phyloP scores from a whole-genome alignment of 2,329 filamentous ascomycete genomes.

The Cladosporium austrohemisphaericum region DNA sequence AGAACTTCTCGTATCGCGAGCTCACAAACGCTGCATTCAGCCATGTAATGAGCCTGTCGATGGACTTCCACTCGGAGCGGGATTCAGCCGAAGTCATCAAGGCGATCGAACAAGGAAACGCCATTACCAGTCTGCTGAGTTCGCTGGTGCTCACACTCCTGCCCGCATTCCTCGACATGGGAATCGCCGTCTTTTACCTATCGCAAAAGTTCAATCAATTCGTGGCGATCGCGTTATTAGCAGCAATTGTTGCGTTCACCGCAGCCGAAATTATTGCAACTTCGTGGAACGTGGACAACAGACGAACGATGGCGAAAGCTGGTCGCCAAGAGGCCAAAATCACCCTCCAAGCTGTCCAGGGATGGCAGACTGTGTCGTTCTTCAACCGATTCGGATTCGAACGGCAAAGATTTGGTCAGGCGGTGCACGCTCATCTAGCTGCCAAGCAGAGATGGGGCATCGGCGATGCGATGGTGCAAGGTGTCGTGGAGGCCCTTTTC shows the following conservation, averaged over 20 bases:
- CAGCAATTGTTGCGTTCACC: conserved; percentile 49
- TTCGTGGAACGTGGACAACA: conserved; percentile 35
- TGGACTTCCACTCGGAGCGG: conserved; percentile 66
- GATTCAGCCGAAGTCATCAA: conserved; percentile 62
- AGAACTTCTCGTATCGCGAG: conserved; percentile 55
- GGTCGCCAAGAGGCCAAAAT: conserved; percentile 49
- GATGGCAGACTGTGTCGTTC: conserved; percentile 56
- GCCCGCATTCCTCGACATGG: conserved; percentile 61
- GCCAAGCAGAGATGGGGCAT: conserved; percentile 4
- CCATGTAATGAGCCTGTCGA: conserved; percentile 65
- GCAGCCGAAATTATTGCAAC: conserved; percentile 48
- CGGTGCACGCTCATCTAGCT: conserved; percentile 2
- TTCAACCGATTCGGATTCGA: conserved; percentile 37
- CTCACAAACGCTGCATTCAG: conserved; percentile 61
- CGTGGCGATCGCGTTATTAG: conserved; percentile 50
- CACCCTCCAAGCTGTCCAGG: conserved; percentile 7
- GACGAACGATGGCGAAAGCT: conserved; percentile 29
- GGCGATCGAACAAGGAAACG: conserved; percentile 60
- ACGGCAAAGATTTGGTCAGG: conserved; percentile 5
- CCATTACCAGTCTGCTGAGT: conserved; percentile 58
- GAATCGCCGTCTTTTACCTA: conserved; percentile 58
- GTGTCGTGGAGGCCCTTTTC: neutral
- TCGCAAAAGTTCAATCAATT: conserved; percentile 61
- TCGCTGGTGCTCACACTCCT: conserved; percentile 57
- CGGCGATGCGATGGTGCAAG: neutral